Evolutionary conservation across 2,329 filamentous ascomycete species (phyloP).

Genomic region (Colletotrichum abscissum): DNA sequence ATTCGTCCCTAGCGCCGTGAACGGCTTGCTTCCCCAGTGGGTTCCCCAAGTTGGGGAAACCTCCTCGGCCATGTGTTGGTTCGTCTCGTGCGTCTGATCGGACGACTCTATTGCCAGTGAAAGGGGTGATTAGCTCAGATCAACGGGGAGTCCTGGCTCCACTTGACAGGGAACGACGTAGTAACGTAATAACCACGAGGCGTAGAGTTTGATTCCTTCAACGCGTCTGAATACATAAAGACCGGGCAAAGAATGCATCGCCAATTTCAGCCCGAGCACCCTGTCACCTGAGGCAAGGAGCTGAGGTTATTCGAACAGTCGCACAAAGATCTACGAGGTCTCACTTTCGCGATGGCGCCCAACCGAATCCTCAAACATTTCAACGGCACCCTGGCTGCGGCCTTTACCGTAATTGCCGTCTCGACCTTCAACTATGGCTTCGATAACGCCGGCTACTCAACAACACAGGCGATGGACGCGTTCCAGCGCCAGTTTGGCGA

Average conservation of each 20-base stretch:
- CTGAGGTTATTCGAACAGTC: not conserved
- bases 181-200: constrained; percentile 19
- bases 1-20: not conserved
- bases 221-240: constrained; percentile 19
- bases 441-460: constrained; percentile 47
- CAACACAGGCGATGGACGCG: constrained; percentile 50
- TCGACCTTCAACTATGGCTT: constrained; percentile 54
- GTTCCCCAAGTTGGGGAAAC: constrained; percentile 14
- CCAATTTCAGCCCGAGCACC: not conserved
- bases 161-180: constrained; percentile 12
- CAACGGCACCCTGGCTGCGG: constrained; percentile 33
- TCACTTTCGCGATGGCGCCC: not conserved
- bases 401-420: constrained; percentile 44
- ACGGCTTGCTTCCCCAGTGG: constrained; percentile 14
- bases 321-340: not conserved
- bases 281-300: not conserved
- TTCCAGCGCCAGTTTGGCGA: constrained; percentile 49
- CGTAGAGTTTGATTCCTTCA: not conserved
- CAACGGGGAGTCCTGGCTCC: not conserved
- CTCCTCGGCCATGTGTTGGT: constrained; percentile 16
- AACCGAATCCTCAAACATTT: constrained; percentile 29
- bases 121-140: not conserved
- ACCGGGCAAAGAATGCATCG: constrained; percentile 2
- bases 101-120: constrained; percentile 12
- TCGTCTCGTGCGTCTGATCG: not conserved